Conservation (phyloP, 1,284 basidiomycete species). For the Boletus smithii region DNA sequence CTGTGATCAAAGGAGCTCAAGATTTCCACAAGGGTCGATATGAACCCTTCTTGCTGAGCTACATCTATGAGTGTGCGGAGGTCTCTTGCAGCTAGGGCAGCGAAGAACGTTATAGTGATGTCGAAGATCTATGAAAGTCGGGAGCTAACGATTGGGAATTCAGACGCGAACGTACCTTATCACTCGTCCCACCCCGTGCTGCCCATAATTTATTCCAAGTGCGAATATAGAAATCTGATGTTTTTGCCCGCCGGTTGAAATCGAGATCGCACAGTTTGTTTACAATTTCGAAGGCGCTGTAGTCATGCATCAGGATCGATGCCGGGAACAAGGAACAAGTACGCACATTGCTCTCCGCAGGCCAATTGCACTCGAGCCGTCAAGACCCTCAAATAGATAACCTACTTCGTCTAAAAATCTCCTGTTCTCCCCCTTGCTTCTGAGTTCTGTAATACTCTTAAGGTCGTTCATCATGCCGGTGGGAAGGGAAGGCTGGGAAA, state of each 20-base stretch:
- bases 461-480: conserved; percentile 67
- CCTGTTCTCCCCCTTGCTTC: conserved; percentile 74
- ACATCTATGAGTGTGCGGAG: conserved; percentile 51
- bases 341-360: conserved; percentile 63
- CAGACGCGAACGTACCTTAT: conserved; percentile 44
- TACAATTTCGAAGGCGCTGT: conserved; percentile 69
- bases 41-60: conserved; percentile 40
- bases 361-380: conserved; percentile 45
- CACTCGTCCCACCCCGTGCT: conserved; percentile 56
- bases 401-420: conserved; percentile 78
- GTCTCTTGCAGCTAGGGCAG: conserved; percentile 57
- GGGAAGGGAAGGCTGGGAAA: conserved; percentile 34
- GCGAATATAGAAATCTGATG: conserved; percentile 62
- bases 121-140: conserved; percentile 34
- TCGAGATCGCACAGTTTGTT: conserved; percentile 67
- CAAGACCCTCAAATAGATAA: conserved; percentile 76
- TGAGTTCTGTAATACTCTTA: conserved; percentile 74
- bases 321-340: not conserved
- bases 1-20: conserved; percentile 35
- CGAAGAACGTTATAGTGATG: conserved; percentile 54
- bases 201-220: conserved; percentile 63
- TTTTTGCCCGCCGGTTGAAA: conserved; percentile 71
- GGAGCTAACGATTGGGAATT: not conserved
- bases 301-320: conserved; percentile 4
- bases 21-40: conserved; percentile 44